A percentile compares a stretch with the other conserved stretches of the same genome.
phyloP scores from a whole-genome alignment of 768 basidiomycete species.

The Mrakia frigida region DNA sequence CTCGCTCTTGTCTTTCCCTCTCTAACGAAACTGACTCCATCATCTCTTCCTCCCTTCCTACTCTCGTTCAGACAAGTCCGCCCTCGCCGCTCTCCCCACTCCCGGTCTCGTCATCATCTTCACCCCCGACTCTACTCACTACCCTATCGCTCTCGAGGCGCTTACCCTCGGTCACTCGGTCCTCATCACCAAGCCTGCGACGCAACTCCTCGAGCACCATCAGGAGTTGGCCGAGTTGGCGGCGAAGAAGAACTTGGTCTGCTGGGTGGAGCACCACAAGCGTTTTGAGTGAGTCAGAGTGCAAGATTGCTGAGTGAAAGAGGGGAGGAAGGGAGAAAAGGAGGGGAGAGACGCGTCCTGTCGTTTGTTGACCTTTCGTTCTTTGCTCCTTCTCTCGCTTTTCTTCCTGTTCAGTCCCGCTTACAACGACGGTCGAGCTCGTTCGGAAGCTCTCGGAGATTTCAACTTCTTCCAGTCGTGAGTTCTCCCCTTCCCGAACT shows the following conservation, averaged over 20 bases:
- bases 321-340: too few relatives aligned
- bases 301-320: too few relatives aligned
- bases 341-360: too few relatives aligned
- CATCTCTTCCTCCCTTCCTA: neutral
- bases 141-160: conserved; percentile 76
- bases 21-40: neutral
- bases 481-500: neutral
- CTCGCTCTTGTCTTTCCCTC: neutral
- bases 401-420: conserved; percentile 52
- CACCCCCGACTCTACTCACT: conserved; percentile 85
- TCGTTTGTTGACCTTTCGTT: too few relatives aligned
- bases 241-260: conserved; percentile 70
- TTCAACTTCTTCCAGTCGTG: conserved; percentile 21
- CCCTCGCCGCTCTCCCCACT: conserved; percentile 16
- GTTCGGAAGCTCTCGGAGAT: conserved; percentile 42
- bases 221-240: conserved; percentile 69
- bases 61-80: conserved; percentile 12
- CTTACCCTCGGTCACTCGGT: conserved; percentile 67
- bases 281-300: conserved; percentile 58
- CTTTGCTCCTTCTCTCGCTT: too few relatives aligned
- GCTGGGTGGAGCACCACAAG: conserved; percentile 93
- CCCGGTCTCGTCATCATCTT: conserved; percentile 50
- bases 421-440: conserved; percentile 67
- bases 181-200: conserved; percentile 87
- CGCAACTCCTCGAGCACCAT: conserved; percentile 77